phyloP scores from a whole-genome alignment of 2,329 filamentous ascomycete genomes.

The Penicillium frequentans region DNA sequence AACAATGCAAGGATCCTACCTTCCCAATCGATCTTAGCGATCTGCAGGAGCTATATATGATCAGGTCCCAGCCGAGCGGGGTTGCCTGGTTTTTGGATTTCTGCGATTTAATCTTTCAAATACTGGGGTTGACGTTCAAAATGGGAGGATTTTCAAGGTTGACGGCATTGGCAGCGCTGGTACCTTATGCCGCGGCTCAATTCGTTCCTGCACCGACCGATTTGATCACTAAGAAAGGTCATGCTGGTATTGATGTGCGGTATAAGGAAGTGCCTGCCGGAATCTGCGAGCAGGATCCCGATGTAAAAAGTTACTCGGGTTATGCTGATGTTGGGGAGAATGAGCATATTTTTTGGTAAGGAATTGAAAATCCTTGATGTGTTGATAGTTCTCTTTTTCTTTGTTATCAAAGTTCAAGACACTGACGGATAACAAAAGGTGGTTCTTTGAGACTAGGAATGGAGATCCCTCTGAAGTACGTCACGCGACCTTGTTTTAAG shows the following conservation, averaged over 20 bases:
- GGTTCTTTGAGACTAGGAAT: slow-evolving; percentile 20
- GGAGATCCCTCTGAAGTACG: slow-evolving; percentile 12
- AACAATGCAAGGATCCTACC: slow-evolving; percentile 6
- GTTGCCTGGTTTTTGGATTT: not conserved
- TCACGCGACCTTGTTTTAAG: not conserved
- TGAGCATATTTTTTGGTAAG: slow-evolving; percentile 23
- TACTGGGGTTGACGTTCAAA: not conserved
- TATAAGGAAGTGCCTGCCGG: slow-evolving; percentile 20
- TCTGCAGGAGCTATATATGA: slow-evolving; percentile 6
- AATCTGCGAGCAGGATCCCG: slow-evolving; percentile 21
- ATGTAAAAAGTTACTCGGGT: slow-evolving; percentile 22
- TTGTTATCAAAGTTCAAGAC: not conserved
- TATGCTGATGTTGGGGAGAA: slow-evolving; percentile 21
- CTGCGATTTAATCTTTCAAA: not conserved
- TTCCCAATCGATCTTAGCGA: slow-evolving; percentile 8
- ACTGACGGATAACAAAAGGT: slow-evolving; percentile 3
- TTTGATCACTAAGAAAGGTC: slow-evolving; percentile 15
- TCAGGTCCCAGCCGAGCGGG: not conserved
- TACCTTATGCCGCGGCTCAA: slow-evolving; percentile 10
- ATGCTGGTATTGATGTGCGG: slow-evolving; percentile 17
- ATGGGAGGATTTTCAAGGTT: slow-evolving; percentile 8
- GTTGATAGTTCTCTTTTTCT: not conserved
- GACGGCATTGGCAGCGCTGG: not conserved
- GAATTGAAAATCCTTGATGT: not conserved
- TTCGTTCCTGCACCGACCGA: slow-evolving; percentile 16